Evolutionary conservation across 805 yeast genomes (phyloP).

Genomic region (Kodamaea jinghongensis): DNA sequence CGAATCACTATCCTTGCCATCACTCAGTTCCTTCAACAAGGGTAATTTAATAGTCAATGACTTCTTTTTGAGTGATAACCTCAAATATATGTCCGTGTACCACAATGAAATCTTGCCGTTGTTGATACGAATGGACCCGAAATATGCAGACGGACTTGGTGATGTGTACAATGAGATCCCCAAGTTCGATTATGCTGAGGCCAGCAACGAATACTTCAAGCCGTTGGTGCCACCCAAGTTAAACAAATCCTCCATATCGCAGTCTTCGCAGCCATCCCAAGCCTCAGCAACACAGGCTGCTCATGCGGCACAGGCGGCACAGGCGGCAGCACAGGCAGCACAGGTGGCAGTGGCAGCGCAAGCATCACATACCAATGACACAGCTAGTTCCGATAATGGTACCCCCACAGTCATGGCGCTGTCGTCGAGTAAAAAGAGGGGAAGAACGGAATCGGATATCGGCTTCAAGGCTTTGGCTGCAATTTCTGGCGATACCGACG

Average conservation of each 20-base stretch:
- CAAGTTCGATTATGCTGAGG: slow-evolving; percentile 31
- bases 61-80: slow-evolving; percentile 34
- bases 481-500: slow-evolving; percentile 10
- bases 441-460: slow-evolving; percentile 12
- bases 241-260: slow-evolving; percentile 11
- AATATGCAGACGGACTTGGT: slow-evolving; percentile 29
- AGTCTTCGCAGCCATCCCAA: slow-evolving; percentile 8
- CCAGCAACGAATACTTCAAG: slow-evolving; percentile 22
- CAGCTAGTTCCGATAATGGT: slow-evolving; percentile 3
- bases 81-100: slow-evolving; percentile 34
- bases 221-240: slow-evolving; percentile 21
- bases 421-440: background rate
- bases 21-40: slow-evolving; percentile 26
- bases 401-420: slow-evolving; percentile 1
- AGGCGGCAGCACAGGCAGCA: slow-evolving; percentile 5
- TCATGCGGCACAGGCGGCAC: slow-evolving; percentile 7
- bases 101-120: slow-evolving; percentile 37
- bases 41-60: slow-evolving; percentile 36
- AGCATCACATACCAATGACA: slow-evolving; percentile 2
- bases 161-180: slow-evolving; percentile 31
- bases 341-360: no score
- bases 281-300: slow-evolving; percentile 9
- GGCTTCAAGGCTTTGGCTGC: slow-evolving; percentile 11
- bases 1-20: slow-evolving; percentile 29
- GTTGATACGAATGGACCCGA: slow-evolving; percentile 25